A percentile compares a stretch with the other conserved stretches of the same genome.
Evolutionary conservation across 805 yeast genomes (phyloP).

Genomic region (Jamesozyma hellenica): DNA sequence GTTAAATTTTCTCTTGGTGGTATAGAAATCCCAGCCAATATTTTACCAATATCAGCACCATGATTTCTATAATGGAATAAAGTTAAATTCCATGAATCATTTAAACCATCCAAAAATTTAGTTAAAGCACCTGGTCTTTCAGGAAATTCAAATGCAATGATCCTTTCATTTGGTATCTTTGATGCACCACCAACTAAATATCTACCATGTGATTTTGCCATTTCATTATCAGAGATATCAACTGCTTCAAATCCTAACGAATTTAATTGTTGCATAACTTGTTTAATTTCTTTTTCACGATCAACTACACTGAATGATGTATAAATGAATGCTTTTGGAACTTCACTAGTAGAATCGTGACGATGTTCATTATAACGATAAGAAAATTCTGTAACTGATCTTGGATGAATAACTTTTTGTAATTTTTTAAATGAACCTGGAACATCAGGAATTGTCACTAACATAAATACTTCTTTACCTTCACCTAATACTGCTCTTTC

Average conservation of each 20-base stretch:
- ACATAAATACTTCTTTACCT: constrained; percentile 89
- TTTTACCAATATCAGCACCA: constrained; percentile 90
- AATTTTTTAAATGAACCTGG: constrained; percentile 84
- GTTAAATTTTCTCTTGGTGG: constrained; percentile 60
- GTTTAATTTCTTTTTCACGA: constrained; percentile 60
- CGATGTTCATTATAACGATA: constrained; percentile 56
- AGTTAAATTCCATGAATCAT: constrained; percentile 81
- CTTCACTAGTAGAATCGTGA: constrained; percentile 29
- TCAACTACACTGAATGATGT: constrained; percentile 79
- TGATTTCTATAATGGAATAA: constrained; percentile 94
- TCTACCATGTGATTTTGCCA: constrained; percentile 94
- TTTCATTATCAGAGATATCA: constrained; percentile 84
- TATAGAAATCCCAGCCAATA: constrained; percentile 79
- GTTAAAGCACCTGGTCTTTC: constrained; percentile 93
- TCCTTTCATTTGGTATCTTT: constrained; percentile 59
- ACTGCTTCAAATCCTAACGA: constrained; percentile 60
- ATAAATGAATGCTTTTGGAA: constrained; percentile 62
- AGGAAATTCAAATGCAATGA: constrained; percentile 86
- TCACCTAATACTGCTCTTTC: constrained; percentile 98
- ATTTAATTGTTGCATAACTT: constrained; percentile 49
- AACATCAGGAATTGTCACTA: constrained; percentile 80
- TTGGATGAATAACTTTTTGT: constrained; percentile 71
- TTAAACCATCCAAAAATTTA: constrained; percentile 61
- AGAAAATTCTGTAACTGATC: constrained; percentile 88
- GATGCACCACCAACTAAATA: constrained; percentile 92